Percentiles rank a stretch among this genome's conserved stretches.
These are phyloP conservation scores for Globisporangium acanthophoron DNA, from an alignment of 352 stramenopile species.

Conservation along the genomic window DNA sequence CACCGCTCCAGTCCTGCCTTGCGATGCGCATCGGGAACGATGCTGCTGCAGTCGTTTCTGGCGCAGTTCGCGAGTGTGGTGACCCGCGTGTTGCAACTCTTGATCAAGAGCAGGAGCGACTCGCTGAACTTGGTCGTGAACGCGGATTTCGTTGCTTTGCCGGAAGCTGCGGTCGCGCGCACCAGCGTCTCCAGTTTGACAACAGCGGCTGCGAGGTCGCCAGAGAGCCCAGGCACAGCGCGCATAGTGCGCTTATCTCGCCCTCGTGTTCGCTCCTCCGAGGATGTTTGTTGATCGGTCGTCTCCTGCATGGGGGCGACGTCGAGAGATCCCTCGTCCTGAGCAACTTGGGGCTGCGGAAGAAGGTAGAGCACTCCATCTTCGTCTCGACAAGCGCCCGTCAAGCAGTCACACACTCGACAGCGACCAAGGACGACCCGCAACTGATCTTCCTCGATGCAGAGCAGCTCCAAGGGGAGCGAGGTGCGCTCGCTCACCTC, in stretches of 20 bases:
- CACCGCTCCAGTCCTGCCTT: slow-evolving; percentile 27
- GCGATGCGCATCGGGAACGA: slow-evolving; percentile 15
- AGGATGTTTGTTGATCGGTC: background rate
- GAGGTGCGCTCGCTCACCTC: too few species aligned
- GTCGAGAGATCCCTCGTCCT: background rate
- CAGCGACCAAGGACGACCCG: slow-evolving; percentile 15
- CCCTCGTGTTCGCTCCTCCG: background rate
- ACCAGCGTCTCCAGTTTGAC: slow-evolving; percentile 10
- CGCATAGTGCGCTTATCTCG: background rate
- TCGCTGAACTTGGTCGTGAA: slow-evolving; percentile 6
- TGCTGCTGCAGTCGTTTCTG: slow-evolving; percentile 7
- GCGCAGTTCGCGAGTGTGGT: slow-evolving; percentile 16
- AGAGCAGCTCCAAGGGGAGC: slow-evolving; percentile 2
- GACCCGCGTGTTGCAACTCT: slow-evolving; percentile 32
- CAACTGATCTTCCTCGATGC: slow-evolving; percentile 5
- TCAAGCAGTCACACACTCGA: slow-evolving; percentile 16
- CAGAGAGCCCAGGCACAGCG: slow-evolving; percentile 19
- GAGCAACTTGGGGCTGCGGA: background rate
- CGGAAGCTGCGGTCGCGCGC: slow-evolving; percentile 1
- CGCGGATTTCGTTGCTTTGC: background rate
- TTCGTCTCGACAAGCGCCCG: background rate
- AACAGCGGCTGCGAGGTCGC: slow-evolving; percentile 11
- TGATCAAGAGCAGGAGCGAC: slow-evolving; percentile 20
- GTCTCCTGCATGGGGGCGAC: too few species aligned
- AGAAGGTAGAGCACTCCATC: background rate